Conservation (phyloP, 2,329 filamentous ascomycete species). For the Cercospora sp. region DNA sequence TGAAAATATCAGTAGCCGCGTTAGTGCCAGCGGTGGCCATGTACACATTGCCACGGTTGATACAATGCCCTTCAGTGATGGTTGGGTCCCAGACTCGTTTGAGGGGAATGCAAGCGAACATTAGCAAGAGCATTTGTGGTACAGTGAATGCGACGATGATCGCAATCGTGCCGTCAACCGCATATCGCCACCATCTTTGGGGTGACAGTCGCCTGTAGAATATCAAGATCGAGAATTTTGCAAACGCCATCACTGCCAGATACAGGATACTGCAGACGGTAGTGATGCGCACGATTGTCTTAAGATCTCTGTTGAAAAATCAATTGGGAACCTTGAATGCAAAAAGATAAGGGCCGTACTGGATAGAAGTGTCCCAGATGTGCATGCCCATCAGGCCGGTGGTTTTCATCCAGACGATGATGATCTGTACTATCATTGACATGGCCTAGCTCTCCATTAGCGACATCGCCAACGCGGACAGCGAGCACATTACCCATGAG, state of each 20-base stretch:
- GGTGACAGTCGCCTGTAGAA: constrained; percentile 22
- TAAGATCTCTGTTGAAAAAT: constrained; percentile 1
- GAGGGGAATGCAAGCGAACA: constrained; percentile 23
- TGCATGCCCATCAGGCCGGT: constrained; percentile 16
- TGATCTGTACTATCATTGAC: constrained; percentile 19
- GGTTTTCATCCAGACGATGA: constrained; percentile 15
- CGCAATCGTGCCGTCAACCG: constrained; percentile 17
- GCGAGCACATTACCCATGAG: constrained; percentile 14
- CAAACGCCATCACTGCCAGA: constrained; percentile 18
- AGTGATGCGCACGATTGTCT: constrained; percentile 10
- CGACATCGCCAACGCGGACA: not conserved
- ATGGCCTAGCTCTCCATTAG: constrained; percentile 7
- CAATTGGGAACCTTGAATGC: not conserved
- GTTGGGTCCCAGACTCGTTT: constrained; percentile 19
- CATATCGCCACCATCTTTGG: constrained; percentile 19
- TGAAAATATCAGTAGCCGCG: constrained; percentile 22
- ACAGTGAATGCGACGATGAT: constrained; percentile 16
- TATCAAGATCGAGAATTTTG: constrained; percentile 21
- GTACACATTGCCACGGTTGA: constrained; percentile 18
- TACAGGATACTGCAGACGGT: constrained; percentile 15
- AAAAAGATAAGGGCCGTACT: not conserved
- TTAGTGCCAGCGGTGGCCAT: constrained; percentile 23
- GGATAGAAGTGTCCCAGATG: constrained; percentile 17
- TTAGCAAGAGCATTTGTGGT: constrained; percentile 10
- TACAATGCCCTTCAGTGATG: constrained; percentile 18